Percentiles rank a stretch among this genome's conserved stretches.
phyloP scores from a whole-genome alignment of 2,329 filamentous ascomycete genomes.

The Alternaria solani region DNA sequence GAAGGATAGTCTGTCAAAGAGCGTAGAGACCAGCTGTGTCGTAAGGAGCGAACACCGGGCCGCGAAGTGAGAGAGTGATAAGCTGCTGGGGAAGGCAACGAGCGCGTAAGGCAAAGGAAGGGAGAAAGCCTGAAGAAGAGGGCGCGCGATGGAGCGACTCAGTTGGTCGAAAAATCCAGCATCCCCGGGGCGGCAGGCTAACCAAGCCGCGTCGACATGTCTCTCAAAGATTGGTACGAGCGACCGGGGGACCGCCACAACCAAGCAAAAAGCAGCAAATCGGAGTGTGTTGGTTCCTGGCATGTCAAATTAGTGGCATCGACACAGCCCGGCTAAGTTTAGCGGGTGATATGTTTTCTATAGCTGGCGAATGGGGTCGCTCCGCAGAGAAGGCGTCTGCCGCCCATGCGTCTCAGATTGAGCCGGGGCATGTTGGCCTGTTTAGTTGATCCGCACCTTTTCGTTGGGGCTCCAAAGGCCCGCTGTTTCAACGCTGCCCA shows the following conservation, averaged over 20 bases:
- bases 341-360: slow-evolving; percentile 29
- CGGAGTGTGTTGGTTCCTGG: slow-evolving; percentile 18
- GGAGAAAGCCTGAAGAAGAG: slow-evolving; percentile 38
- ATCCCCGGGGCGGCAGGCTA: slow-evolving; percentile 23
- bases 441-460: slow-evolving; percentile 21
- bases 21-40: slow-evolving; percentile 45
- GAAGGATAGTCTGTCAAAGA: slow-evolving; percentile 49
- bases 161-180: slow-evolving; percentile 33
- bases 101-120: slow-evolving; percentile 37
- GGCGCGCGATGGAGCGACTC: slow-evolving; percentile 22
- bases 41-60: slow-evolving; percentile 53
- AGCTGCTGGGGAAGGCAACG: slow-evolving; percentile 35
- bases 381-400: slow-evolving; percentile 16
- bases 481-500: slow-evolving; percentile 35
- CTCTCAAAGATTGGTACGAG: slow-evolving; percentile 38
- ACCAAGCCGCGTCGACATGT: slow-evolving; percentile 35
- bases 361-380: slow-evolving; percentile 22
- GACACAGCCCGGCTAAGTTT: slow-evolving; percentile 22
- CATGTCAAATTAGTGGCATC: slow-evolving; percentile 12
- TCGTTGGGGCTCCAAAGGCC: slow-evolving; percentile 18
- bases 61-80: slow-evolving; percentile 39
- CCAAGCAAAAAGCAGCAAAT: slow-evolving; percentile 30
- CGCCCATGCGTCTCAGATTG: slow-evolving; percentile 40
- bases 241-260: slow-evolving; percentile 30
- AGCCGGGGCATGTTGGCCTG: slow-evolving; percentile 23